Percentiles rank a stretch among this genome's conserved stretches.
Evolutionary conservation across 495 filamentous ascomycete species (phyloP).

Genomic region (Penicillium coprophilum): DNA sequence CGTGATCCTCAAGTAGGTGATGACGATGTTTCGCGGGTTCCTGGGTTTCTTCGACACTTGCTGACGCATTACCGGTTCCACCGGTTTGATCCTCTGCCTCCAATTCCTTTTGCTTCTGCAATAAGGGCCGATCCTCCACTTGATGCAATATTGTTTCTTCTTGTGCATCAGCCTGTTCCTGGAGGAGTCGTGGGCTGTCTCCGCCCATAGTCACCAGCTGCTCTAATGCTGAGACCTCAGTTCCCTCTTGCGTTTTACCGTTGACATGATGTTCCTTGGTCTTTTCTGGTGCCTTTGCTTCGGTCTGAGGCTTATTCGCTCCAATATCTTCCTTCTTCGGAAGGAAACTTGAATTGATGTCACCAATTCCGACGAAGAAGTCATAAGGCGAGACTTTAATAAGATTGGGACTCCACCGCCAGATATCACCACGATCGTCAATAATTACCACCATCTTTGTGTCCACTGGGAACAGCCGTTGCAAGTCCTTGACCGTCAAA

Average conservation of each 20-base stretch:
- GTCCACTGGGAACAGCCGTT: conserved; percentile 91
- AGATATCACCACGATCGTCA: conserved; percentile 97
- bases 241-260: conserved; percentile 31
- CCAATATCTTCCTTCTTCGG: conserved; percentile 80
- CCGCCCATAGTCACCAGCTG: conserved; percentile 75
- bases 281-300: conserved; percentile 23
- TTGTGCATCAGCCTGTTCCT: conserved; percentile 77
- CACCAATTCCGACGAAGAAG: conserved; percentile 96
- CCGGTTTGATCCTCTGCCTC: conserved; percentile 75
- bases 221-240: conserved; percentile 61
- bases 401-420: conserved; percentile 89
- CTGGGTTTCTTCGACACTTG: conserved; percentile 43
- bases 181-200: conserved; percentile 67
- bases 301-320: conserved; percentile 21
- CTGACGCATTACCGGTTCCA: conserved; percentile 44
- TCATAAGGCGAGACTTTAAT: conserved; percentile 95
- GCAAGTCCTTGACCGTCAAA: conserved; percentile 82
- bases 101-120: conserved; percentile 83
- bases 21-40: conserved; percentile 58
- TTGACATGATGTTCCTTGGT: conserved; percentile 38
- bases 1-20: conserved; percentile 81
- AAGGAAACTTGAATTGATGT: conserved; percentile 97
- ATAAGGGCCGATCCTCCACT: conserved; percentile 79
- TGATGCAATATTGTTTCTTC: conserved; percentile 84
- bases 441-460: conserved; percentile 99